Percentiles rank a stretch among this genome's conserved stretches.
These are phyloP conservation scores for Pneumocystis jirovecii DNA, from an alignment of 1,139 yeast genomes.

Conservation along the genomic window DNA sequence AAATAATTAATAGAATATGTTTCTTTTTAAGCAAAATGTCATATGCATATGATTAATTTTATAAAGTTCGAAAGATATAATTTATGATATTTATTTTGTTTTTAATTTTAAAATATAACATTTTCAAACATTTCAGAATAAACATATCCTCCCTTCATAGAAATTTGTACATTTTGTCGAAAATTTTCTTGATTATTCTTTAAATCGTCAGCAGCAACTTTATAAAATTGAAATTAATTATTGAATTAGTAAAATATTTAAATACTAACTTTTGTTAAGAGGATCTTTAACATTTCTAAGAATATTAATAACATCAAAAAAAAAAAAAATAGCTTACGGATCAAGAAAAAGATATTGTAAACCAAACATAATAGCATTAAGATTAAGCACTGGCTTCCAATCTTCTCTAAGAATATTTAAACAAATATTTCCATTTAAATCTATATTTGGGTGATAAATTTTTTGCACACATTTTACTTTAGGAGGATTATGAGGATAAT, in stretches of 20 bases:
- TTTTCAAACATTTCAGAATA: slow-evolving; percentile 46
- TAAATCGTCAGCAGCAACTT: slow-evolving; percentile 63
- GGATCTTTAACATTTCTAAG: slow-evolving; percentile 74
- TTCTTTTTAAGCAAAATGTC: no score
- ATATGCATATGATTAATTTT: neutral
- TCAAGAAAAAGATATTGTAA: slow-evolving; percentile 36
- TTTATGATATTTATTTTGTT: neutral
- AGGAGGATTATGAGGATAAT: slow-evolving; percentile 90
- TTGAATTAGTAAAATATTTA: neutral
- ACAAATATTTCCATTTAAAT: slow-evolving; percentile 78
- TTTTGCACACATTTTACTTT: slow-evolving; percentile 30
- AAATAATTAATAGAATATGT: no score
- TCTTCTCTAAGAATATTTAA: slow-evolving; percentile 82
- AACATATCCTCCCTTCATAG: slow-evolving; percentile 64
- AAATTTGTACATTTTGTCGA: slow-evolving; percentile 38
- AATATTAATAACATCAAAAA: slow-evolving; percentile 40
- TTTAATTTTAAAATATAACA: neutral
- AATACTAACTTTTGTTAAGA: slow-evolving; percentile 41
- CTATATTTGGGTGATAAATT: slow-evolving; percentile 90
- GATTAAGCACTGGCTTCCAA: slow-evolving; percentile 86
- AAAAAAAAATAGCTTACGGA: neutral
- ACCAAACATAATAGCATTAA: slow-evolving; percentile 73
- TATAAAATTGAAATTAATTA: neutral
- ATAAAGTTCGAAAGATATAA: neutral
- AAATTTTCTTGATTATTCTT: slow-evolving; percentile 44